These are phyloP conservation scores for Fusarium clavum DNA, from an alignment of 2,329 filamentous ascomycete genomes.

Conservation along the genomic window DNA sequence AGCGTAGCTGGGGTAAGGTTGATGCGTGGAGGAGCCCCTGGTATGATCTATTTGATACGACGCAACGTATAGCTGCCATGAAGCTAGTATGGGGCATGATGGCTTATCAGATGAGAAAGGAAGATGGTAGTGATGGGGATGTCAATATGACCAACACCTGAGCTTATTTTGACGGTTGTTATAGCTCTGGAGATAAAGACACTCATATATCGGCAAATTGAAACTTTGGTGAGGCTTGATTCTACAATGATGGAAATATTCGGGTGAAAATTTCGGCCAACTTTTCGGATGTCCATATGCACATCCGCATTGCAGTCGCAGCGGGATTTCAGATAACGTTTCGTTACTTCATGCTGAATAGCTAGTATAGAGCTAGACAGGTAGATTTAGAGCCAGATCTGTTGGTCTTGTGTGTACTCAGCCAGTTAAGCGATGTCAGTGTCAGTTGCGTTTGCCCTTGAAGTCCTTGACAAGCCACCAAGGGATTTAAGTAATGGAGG, in stretches of 20 bases:
- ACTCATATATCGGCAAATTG: neutral
- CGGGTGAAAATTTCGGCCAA: slow-evolving; percentile 3
- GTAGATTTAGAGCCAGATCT: neutral
- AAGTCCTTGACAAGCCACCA: neutral
- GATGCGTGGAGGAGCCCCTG: slow-evolving; percentile 69
- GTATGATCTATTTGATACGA: slow-evolving; percentile 68
- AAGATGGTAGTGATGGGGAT: slow-evolving; percentile 39
- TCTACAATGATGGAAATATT: neutral
- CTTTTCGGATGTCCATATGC: slow-evolving; percentile 12
- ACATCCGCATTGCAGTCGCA: neutral
- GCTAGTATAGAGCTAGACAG: neutral
- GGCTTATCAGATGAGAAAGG: slow-evolving; percentile 68
- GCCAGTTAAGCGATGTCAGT: neutral
- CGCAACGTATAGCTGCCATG: slow-evolving; percentile 69
- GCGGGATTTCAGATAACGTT: neutral
- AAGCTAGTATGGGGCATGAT: slow-evolving; percentile 69
- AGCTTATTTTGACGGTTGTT: neutral
- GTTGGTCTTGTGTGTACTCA: neutral
- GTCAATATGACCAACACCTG: slow-evolving; percentile 48
- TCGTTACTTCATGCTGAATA: neutral
- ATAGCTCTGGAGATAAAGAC: neutral
- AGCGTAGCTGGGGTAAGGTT: slow-evolving; percentile 63
- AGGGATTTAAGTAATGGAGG: slow-evolving; percentile 14
- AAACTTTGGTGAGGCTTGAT: neutral
- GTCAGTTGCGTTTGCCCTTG: slow-evolving; percentile 5